phyloP scores from a whole-genome alignment of 2,329 filamentous ascomycete genomes.

The Colletotrichum falcatum region DNA sequence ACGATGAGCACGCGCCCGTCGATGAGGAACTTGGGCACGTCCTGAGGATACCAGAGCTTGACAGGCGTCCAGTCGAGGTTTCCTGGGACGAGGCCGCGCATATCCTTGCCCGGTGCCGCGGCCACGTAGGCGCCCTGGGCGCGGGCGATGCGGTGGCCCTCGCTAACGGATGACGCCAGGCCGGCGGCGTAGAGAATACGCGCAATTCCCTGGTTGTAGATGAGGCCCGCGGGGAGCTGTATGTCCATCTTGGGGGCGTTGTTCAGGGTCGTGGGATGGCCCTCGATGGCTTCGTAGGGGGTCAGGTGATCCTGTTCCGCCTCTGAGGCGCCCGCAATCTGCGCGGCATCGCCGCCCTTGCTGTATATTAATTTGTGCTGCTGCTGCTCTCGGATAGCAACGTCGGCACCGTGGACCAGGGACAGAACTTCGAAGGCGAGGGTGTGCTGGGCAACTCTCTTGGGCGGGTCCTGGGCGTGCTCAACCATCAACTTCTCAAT shows the following conservation, averaged over 20 bases:
- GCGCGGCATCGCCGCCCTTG: constrained; percentile 42
- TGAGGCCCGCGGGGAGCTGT: constrained; percentile 68
- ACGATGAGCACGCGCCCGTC: constrained; percentile 69
- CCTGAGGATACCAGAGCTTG: constrained; percentile 67
- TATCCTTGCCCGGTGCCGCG: constrained; percentile 58
- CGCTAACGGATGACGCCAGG: constrained; percentile 65
- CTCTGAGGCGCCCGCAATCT: constrained; percentile 8
- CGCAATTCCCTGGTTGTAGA: constrained; percentile 66
- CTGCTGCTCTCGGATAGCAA: constrained; percentile 71
- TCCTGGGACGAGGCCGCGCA: constrained; percentile 58
- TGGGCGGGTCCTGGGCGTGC: constrained; percentile 75
- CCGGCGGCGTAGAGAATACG: constrained; percentile 71
- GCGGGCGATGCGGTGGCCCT: constrained; percentile 69
- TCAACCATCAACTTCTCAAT: constrained; percentile 76
- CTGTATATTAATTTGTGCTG: constrained; percentile 65
- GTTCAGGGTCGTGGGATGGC: constrained; percentile 50
- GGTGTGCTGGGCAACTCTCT: constrained; percentile 83
- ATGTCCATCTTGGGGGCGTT: constrained; percentile 66
- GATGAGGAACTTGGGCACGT: constrained; percentile 71
- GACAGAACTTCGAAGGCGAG: constrained; percentile 86
- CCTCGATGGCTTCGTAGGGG: constrained; percentile 41
- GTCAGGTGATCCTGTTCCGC: constrained; percentile 29
- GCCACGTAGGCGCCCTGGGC: constrained; percentile 72
- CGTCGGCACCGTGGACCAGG: constrained; percentile 78
- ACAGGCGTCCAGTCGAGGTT: constrained; percentile 72